These are phyloP conservation scores for Panicum virgatum DNA, from an alignment of 202 grass and related monocot species.

Conservation along the genomic window DNA sequence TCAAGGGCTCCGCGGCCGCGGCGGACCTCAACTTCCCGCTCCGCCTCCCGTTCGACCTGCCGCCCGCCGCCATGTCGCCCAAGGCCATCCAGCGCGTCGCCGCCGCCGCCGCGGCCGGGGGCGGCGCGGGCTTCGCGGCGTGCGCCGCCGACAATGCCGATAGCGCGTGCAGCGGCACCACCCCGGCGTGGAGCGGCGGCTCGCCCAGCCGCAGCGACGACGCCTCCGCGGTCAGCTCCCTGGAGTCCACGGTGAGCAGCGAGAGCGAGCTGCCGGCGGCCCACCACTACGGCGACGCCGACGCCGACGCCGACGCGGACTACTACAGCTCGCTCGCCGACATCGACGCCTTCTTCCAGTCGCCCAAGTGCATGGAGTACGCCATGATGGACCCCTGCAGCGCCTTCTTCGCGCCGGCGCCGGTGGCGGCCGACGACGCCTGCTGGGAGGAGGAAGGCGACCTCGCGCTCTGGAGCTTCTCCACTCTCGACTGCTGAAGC, in stretches of 20 bases:
- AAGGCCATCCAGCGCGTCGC: constrained; percentile 90
- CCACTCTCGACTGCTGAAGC: constrained; percentile 30
- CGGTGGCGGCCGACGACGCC: constrained; percentile 33
- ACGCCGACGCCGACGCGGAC: constrained; percentile 29
- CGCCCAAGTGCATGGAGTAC: constrained; percentile 95
- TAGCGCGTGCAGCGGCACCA: neutral
- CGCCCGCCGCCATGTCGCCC: constrained; percentile 63
- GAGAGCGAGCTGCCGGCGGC: neutral
- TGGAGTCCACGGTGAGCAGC: constrained; percentile 27
- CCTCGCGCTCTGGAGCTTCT: constrained; percentile 92
- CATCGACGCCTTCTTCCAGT: constrained; percentile 91
- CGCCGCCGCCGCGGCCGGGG: constrained; percentile 51
- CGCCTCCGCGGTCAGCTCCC: constrained; percentile 34
- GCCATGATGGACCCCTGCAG: constrained; percentile 74
- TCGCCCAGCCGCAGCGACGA: constrained; percentile 28
- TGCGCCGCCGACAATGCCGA: no score
- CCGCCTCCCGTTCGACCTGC: constrained; percentile 52
- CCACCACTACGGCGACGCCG: neutral
- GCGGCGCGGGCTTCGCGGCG: constrained; percentile 5
- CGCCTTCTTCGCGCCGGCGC: constrained; percentile 59
- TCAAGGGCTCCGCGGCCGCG: constrained; percentile 62
- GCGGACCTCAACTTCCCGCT: constrained; percentile 77
- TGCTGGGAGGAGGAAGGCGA: constrained; percentile 63
- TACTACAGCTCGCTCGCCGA: constrained; percentile 55
- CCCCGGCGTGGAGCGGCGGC: constrained; percentile 1